Evolutionary conservation across 1,284 basidiomycete species (phyloP), one percentile per base, ranked within the genome.

Genomic region (Puccinia hordei): DNA sequence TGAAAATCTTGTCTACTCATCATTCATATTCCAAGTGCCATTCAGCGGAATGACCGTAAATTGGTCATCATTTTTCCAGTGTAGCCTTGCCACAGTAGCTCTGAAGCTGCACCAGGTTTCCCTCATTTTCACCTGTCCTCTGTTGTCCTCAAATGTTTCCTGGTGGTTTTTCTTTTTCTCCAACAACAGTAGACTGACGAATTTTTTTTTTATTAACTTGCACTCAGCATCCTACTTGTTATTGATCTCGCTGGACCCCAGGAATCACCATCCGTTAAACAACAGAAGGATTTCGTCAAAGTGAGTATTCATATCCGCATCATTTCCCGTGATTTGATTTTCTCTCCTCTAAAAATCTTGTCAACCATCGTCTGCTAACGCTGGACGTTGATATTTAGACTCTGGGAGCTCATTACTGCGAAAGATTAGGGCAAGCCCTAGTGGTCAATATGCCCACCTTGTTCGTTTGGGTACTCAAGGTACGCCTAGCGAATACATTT

Each of bases 221-320:
- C 41, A 27, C 55, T 9, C 22, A 80, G 78, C 6, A 55, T 80
- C n/a, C 33, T 73, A 22, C 49, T 80, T 12, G 30, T 80, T 24
- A 80, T 80, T 17, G 78, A 80, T 53, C 61, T 80, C 30, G 55
- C 69, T 27, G 78, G 78, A n/a, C 78, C 78, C 9, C 78, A 80
- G 66, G 78, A 80, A 53, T 73, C 68, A 1, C 78, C 78, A 0
- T 69, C 78, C 30, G 46, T 73, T 1, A 73, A 73, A 41, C 78
- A 80, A 57, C 78, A 80, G 38, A 61, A 66, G 33, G 78, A 80
- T 30, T 80, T 80, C 53, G 78, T 80, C 3, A 80, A 30, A 30
- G 78, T 80, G 38, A 63, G 78, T 27, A 38, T 38, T 44, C 17
- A 24, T 35, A 57, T 59, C 24, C 13, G n/a, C n/a, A 69, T 41